A percentile compares a stretch with the other conserved stretches of the same genome.
These are phyloP conservation scores for Exserohilum rostratum DNA, from an alignment of 2,329 filamentous ascomycete species.

Conservation along the genomic window DNA sequence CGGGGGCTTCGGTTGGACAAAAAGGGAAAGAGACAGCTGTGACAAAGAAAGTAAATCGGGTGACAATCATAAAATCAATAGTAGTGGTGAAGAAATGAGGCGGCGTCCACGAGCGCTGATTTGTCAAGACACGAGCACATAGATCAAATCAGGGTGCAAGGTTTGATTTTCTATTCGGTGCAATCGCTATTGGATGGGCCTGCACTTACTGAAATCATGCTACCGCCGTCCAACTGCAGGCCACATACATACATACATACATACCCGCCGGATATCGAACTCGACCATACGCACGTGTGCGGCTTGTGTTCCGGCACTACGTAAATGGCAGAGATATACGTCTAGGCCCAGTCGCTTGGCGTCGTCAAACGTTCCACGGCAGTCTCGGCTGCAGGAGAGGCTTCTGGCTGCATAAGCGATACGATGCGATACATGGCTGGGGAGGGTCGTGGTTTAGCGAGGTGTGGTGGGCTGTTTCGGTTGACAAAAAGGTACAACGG, in stretches of 20 bases:
- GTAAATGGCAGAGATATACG: not conserved
- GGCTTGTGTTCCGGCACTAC: not conserved
- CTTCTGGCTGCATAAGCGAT: not conserved
- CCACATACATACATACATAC: not conserved
- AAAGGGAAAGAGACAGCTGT: no score
- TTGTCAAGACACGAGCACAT: no score
- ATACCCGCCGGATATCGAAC: not conserved
- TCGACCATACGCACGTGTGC: not conserved
- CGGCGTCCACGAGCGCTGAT: no score
- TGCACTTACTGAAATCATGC: no score
- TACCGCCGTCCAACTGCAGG: not conserved
- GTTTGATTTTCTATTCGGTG: no score
- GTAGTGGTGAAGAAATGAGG: no score
- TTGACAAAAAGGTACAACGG: not conserved
- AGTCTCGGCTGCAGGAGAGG: not conserved
- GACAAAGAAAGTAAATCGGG: no score
- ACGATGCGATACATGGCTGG: not conserved
- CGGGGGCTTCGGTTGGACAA: no score
- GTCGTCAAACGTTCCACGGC: constrained; percentile 5
- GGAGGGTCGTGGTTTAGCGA: constrained; percentile 5
- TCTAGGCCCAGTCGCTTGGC: not conserved
- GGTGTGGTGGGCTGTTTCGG: constrained; percentile 6
- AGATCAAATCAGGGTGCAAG: no score
- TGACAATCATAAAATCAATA: no score
- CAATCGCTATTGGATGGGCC: no score